Percentiles rank a stretch among this genome's conserved stretches.
These are phyloP conservation scores for Lasiosphaeris hirsuta DNA, from an alignment of 495 filamentous ascomycete genomes.

Conservation along the genomic window DNA sequence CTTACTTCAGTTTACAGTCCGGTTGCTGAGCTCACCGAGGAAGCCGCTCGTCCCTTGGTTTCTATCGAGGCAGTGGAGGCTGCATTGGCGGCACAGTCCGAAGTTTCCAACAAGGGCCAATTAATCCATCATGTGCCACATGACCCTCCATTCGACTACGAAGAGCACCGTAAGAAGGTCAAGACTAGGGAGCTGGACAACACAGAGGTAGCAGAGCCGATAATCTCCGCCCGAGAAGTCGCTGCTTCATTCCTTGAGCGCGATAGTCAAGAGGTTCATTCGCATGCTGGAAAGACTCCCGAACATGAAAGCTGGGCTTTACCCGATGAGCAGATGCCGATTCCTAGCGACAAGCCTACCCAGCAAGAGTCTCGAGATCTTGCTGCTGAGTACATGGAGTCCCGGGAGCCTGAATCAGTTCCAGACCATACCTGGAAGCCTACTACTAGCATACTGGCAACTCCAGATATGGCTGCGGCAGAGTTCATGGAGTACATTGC, in stretches of 20 bases:
- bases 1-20: conserved; percentile 21
- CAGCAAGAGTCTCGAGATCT: neutral
- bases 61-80: conserved; percentile 18
- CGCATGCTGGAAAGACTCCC: neutral
- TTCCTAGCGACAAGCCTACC: neutral
- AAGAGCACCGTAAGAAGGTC: conserved; percentile 33
- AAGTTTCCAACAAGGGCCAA: neutral
- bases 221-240: conserved; percentile 16
- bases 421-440: neutral
- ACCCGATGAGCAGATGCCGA: neutral
- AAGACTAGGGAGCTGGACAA: conserved; percentile 27
- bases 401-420: neutral
- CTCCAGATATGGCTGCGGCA: too few relatives aligned
- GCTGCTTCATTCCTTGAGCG: conserved; percentile 10
- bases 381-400: neutral
- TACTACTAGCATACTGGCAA: too few relatives aligned
- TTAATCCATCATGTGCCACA: conserved; percentile 25
- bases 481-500: too few relatives aligned
- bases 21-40: neutral
- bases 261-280: neutral
- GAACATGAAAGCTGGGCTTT: neutral
- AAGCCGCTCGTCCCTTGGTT: neutral
- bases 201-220: conserved; percentile 9
- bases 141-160: conserved; percentile 38
- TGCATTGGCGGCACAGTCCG: neutral